phyloP scores from a whole-genome alignment of 805 yeast genomes.

The Ogataea paradorogensis region DNA sequence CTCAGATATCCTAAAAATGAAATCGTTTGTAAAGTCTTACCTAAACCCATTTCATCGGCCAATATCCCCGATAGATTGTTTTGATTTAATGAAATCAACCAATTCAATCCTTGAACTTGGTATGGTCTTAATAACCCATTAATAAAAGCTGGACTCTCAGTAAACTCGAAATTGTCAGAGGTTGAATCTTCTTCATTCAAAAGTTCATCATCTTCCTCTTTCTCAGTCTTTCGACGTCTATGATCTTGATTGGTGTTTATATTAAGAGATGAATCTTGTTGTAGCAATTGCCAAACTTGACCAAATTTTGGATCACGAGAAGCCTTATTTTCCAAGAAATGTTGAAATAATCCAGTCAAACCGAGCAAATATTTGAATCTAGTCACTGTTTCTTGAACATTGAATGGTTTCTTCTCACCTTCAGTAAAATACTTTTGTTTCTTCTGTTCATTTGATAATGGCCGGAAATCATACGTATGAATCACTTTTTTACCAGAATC shows the following conservation, averaged over 20 bases:
- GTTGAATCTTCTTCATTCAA: slow-evolving; percentile 54
- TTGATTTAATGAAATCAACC: slow-evolving; percentile 68
- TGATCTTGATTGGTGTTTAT: slow-evolving; percentile 28
- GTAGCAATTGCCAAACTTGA: slow-evolving; percentile 45
- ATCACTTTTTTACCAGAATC: no score
- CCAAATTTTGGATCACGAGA: slow-evolving; percentile 56
- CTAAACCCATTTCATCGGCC: slow-evolving; percentile 87
- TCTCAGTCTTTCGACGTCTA: slow-evolving; percentile 67
- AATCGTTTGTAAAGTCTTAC: slow-evolving; percentile 78
- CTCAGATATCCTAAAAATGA: slow-evolving; percentile 72
- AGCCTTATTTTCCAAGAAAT: slow-evolving; percentile 65
- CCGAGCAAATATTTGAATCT: slow-evolving; percentile 67
- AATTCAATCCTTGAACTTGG: slow-evolving; percentile 77
- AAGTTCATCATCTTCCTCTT: slow-evolving; percentile 76
- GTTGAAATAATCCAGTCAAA: slow-evolving; percentile 62
- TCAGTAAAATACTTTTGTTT: slow-evolving; percentile 33
- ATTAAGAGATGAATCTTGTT: slow-evolving; percentile 7
- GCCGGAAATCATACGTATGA: slow-evolving; percentile 7
- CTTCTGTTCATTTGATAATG: slow-evolving; percentile 11
- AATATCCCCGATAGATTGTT: slow-evolving; percentile 71
- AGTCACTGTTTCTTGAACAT: slow-evolving; percentile 58
- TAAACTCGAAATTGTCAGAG: slow-evolving; percentile 42
- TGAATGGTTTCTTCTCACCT: slow-evolving; percentile 36
- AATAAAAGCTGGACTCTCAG: slow-evolving; percentile 50
- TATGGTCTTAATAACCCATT: slow-evolving; percentile 66